Base-by-base conservation (phyloP, 1,284 basidiomycete species). In the Rhodotorula sp. region DNA sequence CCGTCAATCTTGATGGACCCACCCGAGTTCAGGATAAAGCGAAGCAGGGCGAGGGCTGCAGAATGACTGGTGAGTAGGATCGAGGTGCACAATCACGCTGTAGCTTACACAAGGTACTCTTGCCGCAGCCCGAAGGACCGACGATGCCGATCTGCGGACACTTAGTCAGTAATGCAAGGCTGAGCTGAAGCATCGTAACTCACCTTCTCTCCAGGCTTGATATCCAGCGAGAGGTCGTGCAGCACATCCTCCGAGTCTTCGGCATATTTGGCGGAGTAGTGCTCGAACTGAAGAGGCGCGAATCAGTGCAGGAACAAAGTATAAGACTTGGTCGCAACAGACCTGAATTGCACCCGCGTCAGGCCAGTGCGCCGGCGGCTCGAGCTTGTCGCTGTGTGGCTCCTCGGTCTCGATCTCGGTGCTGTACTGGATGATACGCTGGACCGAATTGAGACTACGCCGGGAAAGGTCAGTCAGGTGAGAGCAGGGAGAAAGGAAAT, bases 391-490 rank as follows among this genome's bases (percentile, higher is more conserved):
- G 21, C 27, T 23, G 2, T 53, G n/a, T 17, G 75, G 46, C 23
- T 74, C 72, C 44, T 78, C 77, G 61, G 66, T 70, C 34, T 74
- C 69, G 23, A 96, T 83, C 77, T 93, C 91, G 5, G 58, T 64
- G 3, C 91, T 90, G 81, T 93, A 96, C 80, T 93, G 91, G 79
- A 92, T 91, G 80, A 97, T 87, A 56, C 94, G 89, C 81, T 97
- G 94, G 50, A 97, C 84, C n/a, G 67, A 70, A 50, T 75, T 75
- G 27, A 75, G 48, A 19, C 67, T 67, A 7, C 23, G 23, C 17
- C 16, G 48, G 48, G 21, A n/a, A 23, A 9, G 23, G 48, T 49
- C 49, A 50, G 49, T 23, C 21, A 8, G 21, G 49, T 7, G 14
- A 50, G 21, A 12, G 2, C 34, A 34, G n/a, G 49, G 49, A 23